Base-by-base conservation (phyloP, 352 stramenopile species). In the Globisporangium uncinulatum region DNA sequence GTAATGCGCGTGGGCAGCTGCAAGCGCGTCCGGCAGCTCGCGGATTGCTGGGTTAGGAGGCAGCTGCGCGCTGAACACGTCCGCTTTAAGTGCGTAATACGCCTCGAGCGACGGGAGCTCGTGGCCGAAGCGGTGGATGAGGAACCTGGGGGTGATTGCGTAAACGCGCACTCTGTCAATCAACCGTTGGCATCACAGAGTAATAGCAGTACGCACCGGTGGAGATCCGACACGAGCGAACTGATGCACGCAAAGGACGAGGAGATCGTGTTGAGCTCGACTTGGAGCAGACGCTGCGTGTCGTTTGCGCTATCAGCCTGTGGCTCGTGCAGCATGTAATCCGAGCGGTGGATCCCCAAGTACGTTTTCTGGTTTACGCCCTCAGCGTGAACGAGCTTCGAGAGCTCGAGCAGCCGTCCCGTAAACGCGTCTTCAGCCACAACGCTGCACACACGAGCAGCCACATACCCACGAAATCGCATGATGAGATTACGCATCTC, bases 251-350 rank as follows among this genome's bases (percentile, higher is more conserved):
- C 96, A 72, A 99, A 99, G 3, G 92, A 98, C 7, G 91, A 97
- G 49, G 97, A 89, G 65, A 99, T 99, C 32, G 97, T 99, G 73
- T 99, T 99, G 51, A 99, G 76, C 70, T 99, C 97, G 24, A 99
- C 96, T 64, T 99, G 90, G 69, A 86, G 48, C 56, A 92, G 59
- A 41, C 94, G 94, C 64, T 89, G 78, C 36, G 65, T 53, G 61
- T 86, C 70, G 17, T 62, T 56, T 0, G 62, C 37, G 15, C 60
- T 71, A 24, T 67, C 68, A 1, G 48, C 46, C 46, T 85, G 76
- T 10, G 76, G 63, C 55, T 91, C 75, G 61, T 98, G 89, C 50
- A 98, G 74, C 94, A 98, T 98, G 73, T 98, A 98, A 69, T 98
- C 94, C 10, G 88, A 97, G 15, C 94, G 87, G 59, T 96, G 79